Evolutionary conservation across 495 filamentous ascomycete species (phyloP).

Genomic region (Hyphodiscus hymeniophilus): DNA sequence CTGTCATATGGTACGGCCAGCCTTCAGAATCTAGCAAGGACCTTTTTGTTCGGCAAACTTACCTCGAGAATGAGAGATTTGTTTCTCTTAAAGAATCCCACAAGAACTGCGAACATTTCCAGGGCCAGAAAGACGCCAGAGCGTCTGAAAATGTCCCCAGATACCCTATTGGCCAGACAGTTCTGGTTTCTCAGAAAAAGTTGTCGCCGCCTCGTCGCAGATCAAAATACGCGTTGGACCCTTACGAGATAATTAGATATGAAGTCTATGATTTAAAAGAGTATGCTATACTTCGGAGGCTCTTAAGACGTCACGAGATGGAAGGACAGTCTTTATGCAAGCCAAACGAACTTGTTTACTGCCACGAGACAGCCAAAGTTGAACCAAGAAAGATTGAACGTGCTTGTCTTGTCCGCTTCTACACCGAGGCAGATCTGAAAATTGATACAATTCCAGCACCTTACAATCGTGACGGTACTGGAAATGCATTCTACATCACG

Average conservation of each 20-base stretch:
- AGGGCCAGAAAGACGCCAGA: neutral
- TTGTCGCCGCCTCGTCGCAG: constrained; percentile 5
- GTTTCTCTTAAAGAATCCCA: constrained; percentile 42
- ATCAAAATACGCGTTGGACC: constrained; percentile 34
- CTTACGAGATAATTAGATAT: constrained; percentile 42
- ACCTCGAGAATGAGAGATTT: constrained; percentile 40
- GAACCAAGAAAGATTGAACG: constrained; percentile 34
- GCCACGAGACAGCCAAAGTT: constrained; percentile 34
- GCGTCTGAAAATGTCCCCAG: neutral
- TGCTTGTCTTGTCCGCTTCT: constrained; percentile 52
- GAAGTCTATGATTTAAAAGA: constrained; percentile 24
- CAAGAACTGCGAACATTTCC: constrained; percentile 29
- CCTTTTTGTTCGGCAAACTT: constrained; percentile 61
- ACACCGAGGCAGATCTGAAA: constrained; percentile 26
- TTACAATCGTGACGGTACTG: constrained; percentile 54
- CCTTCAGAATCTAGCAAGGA: constrained; percentile 33
- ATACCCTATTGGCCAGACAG: constrained; percentile 42
- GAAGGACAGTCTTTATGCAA: constrained; percentile 26
- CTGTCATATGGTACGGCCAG: constrained; percentile 45
- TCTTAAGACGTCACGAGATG: constrained; percentile 36
- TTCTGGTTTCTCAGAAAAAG: constrained; percentile 44
- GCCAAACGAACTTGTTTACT: constrained; percentile 63
- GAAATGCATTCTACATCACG: constrained; percentile 55
- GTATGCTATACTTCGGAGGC: constrained; percentile 34
- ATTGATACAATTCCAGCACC: constrained; percentile 44